phyloP scores from a whole-genome alignment of 768 basidiomycete species.

The Gloeopeniophorella convolvens region DNA sequence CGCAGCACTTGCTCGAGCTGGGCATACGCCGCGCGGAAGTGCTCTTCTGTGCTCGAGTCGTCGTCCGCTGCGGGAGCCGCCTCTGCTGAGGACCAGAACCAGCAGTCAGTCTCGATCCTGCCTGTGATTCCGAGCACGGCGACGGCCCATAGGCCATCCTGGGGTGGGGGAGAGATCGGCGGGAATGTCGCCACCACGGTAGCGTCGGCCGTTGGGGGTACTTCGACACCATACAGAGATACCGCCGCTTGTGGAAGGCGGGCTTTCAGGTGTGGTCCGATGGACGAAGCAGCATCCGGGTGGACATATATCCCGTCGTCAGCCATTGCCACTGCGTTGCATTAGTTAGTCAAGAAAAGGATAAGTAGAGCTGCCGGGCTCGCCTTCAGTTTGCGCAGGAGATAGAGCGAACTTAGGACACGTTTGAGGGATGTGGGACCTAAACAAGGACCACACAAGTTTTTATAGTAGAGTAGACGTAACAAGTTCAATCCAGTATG shows the following conservation, averaged over 20 bases:
- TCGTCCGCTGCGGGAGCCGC: neutral
- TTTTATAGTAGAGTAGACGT: too few relatives aligned
- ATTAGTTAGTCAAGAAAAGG: neutral
- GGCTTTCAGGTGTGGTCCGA: neutral
- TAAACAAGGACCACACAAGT: too few relatives aligned
- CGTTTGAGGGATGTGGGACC: too few relatives aligned
- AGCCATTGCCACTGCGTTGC: neutral
- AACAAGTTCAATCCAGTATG: too few relatives aligned
- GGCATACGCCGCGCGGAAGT: neutral
- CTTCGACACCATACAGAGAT: neutral
- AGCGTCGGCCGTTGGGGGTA: neutral
- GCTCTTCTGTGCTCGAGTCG: neutral
- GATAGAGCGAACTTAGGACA: too few relatives aligned
- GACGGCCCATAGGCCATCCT: neutral
- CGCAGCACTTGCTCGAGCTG: neutral
- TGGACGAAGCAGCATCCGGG: neutral
- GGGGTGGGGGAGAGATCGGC: neutral
- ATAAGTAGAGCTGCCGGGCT: too few relatives aligned
- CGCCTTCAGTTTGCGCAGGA: too few relatives aligned
- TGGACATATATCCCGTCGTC: neutral
- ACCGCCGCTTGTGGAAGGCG: neutral
- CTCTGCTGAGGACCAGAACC: conserved; percentile 2
- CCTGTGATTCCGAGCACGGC: neutral
- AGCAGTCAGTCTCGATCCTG: neutral
- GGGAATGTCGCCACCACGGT: neutral